phyloP scores from a whole-genome alignment of 352 stramenopile species.

The Globisporangium apiculatum region DNA sequence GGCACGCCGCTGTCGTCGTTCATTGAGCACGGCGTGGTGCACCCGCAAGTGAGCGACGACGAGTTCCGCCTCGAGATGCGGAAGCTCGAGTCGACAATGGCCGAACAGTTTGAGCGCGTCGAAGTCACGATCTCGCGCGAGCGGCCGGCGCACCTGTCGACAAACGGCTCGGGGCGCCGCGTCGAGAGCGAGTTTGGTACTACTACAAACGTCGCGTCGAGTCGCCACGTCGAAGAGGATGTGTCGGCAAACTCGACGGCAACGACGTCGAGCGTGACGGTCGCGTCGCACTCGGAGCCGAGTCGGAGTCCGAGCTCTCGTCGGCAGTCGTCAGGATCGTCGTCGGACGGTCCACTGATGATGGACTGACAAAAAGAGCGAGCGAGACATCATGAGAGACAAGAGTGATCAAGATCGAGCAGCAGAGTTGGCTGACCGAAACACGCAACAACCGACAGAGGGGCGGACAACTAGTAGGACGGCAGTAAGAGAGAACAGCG shows the following conservation, averaged over 20 bases:
- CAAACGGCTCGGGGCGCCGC: conserved; percentile 19
- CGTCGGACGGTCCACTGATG: conserved; percentile 22
- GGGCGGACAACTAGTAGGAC: no score
- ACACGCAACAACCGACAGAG: no score
- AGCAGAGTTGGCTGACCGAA: no score
- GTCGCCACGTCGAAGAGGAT: background rate
- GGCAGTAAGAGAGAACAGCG: no score
- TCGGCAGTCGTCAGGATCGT: conserved; percentile 19
- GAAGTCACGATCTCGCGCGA: conserved; percentile 79
- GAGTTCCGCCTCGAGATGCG: conserved; percentile 60
- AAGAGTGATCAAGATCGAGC: background rate
- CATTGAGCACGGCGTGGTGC: conserved; percentile 65
- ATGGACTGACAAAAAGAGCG: conserved; percentile 18
- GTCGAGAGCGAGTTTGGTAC: conserved; percentile 13
- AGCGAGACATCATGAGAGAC: background rate
- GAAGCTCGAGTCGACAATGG: conserved; percentile 59
- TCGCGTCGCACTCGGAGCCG: conserved; percentile 7
- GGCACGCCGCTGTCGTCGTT: conserved; percentile 81
- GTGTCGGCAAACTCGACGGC: conserved; percentile 6
- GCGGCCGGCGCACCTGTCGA: conserved; percentile 33
- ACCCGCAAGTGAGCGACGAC: conserved; percentile 28
- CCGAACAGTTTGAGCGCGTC: conserved; percentile 65
- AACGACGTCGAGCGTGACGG: conserved; percentile 15
- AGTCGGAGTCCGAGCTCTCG: conserved; percentile 23
- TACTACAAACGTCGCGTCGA: background rate